Conservation (phyloP, 768 basidiomycete species). For the Lactifluus rugatus region DNA sequence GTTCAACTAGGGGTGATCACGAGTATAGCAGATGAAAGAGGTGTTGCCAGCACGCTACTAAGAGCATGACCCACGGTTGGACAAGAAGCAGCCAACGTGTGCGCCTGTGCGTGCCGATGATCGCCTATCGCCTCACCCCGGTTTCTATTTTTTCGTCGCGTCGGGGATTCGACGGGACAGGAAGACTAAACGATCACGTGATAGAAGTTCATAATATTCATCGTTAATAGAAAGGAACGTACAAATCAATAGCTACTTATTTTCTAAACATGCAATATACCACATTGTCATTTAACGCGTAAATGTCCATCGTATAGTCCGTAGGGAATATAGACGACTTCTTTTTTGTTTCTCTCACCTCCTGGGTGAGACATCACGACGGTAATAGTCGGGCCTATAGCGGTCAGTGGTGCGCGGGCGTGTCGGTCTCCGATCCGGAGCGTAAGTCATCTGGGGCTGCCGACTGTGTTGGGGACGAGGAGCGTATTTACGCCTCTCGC, state of each 20-base stretch:
- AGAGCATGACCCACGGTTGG: constrained; percentile 4
- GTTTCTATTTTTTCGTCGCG: too few relatives aligned
- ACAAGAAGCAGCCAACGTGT: constrained; percentile 1
- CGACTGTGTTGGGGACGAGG: constrained; percentile 4
- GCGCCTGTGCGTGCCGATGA: too few relatives aligned
- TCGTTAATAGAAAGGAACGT: not conserved
- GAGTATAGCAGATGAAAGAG: constrained; percentile 1
- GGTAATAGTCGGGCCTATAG: constrained; percentile 24
- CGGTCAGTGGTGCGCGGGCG: constrained; percentile 19
- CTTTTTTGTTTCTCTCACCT: constrained; percentile 23
- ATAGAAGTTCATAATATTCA: not conserved
- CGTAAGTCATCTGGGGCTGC: constrained; percentile 17
- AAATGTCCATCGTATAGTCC: not conserved
- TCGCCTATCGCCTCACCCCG: too few relatives aligned
- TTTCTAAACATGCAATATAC: not conserved
- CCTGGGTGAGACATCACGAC: constrained; percentile 27
- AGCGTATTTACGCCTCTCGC: constrained; percentile 9
- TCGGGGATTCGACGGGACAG: not conserved
- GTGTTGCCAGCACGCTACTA: constrained; percentile 13
- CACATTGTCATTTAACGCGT: constrained; percentile 1
- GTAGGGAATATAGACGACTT: not conserved
- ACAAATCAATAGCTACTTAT: constrained; percentile 1
- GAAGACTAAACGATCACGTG: constrained; percentile 13
- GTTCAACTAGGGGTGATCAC: not conserved
- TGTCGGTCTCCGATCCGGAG: constrained; percentile 1